phyloP scores from a whole-genome alignment of 164 flowering plant species.

The Vitis labrusca region DNA sequence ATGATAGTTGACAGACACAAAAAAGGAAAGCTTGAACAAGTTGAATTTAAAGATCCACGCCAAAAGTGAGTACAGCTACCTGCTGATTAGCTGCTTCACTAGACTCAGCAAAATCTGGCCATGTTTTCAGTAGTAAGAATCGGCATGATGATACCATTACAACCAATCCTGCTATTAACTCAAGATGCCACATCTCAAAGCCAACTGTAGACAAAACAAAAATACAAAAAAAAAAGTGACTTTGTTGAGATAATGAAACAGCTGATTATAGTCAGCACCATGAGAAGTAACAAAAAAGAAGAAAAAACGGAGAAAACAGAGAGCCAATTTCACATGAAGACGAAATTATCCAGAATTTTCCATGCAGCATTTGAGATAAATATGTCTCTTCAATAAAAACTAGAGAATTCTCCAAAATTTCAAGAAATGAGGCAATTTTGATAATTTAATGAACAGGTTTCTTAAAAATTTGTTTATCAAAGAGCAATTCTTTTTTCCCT shows the following conservation, averaged over 20 bases:
- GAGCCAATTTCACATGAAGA: background rate
- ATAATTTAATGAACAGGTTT: too few species aligned
- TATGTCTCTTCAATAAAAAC: too few species aligned
- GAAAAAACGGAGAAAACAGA: background rate
- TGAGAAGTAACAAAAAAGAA: background rate
- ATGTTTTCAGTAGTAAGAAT: conserved; percentile 58
- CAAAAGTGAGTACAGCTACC: conserved; percentile 32
- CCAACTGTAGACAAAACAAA: conserved; percentile 48
- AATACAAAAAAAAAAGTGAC: background rate
- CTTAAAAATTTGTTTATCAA: too few species aligned
- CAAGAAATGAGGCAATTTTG: too few species aligned
- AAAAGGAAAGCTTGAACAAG: background rate
- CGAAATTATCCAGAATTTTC: background rate
- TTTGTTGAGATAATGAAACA: background rate
- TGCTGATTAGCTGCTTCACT: conserved; percentile 86
- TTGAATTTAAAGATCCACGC: too few species aligned
- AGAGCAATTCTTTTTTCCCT: too few species aligned
- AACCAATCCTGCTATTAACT: conserved; percentile 66
- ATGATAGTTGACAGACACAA: too few species aligned
- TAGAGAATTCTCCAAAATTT: too few species aligned
- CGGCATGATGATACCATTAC: conserved; percentile 69
- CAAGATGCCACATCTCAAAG: conserved; percentile 81
- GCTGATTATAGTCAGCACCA: background rate
- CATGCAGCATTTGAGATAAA: too few species aligned
- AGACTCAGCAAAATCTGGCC: conserved; percentile 93